Evolutionary conservation across 352 stramenopile species (phyloP).

Genomic region (Phytophthora brassicae): DNA sequence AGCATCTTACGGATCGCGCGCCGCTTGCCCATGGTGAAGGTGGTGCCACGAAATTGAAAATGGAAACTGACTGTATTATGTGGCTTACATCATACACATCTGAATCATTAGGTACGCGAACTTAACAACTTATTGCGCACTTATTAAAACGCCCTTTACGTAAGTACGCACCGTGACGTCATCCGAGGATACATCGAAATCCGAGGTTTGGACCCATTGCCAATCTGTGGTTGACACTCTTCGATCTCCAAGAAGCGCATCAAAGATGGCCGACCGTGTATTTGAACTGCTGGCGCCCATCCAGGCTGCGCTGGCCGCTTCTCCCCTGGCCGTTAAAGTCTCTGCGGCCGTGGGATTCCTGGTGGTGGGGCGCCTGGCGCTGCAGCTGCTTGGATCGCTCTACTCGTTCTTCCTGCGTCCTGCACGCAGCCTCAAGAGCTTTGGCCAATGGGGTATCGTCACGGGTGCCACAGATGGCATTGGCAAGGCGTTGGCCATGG

Average conservation of each 20-base stretch:
- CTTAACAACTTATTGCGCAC: background rate
- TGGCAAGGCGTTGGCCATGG: constrained; percentile 90
- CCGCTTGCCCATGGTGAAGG: constrained; percentile 55
- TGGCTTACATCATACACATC: too few relatives aligned
- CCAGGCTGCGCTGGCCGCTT: constrained; percentile 32
- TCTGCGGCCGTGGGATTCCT: constrained; percentile 47
- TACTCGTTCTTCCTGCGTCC: constrained; percentile 93
- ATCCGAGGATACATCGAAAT: background rate
- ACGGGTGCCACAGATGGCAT: constrained; percentile 96
- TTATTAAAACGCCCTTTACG: too few relatives aligned
- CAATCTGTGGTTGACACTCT: constrained; percentile 15
- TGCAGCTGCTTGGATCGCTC: constrained; percentile 51
- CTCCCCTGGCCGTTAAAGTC: constrained; percentile 47
- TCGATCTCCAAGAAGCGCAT: constrained; percentile 1
- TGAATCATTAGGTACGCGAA: too few relatives aligned
- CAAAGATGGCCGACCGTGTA: constrained; percentile 30
- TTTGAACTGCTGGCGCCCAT: constrained; percentile 31
- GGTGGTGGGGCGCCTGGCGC: constrained; percentile 50
- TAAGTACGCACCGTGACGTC: constrained; percentile 17
- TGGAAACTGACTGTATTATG: too few relatives aligned
- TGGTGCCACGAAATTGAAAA: background rate
- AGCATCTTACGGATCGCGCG: constrained; percentile 70
- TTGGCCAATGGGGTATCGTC: constrained; percentile 97
- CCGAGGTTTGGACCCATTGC: background rate
- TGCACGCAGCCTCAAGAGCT: constrained; percentile 92